Conservation (phyloP, 805 yeast species). For the Monosporozyma unispora region DNA sequence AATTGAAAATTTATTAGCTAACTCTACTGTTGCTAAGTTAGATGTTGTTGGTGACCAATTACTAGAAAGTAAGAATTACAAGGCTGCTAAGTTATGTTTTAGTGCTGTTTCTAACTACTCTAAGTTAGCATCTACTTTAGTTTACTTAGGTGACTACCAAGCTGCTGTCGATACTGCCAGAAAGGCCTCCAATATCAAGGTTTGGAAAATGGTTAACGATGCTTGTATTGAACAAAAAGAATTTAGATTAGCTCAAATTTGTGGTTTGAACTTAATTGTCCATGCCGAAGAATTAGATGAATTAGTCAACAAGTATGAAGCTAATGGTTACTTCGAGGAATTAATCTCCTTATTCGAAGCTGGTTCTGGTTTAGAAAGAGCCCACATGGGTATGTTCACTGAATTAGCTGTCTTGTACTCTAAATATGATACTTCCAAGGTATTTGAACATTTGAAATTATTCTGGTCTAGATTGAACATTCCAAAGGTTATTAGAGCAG, state of each 20-base stretch:
- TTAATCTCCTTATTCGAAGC: conserved; percentile 87
- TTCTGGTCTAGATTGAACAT: conserved; percentile 98
- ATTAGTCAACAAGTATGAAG: conserved; percentile 77
- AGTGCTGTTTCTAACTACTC: conserved; percentile 87
- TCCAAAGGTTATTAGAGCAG: conserved; percentile 92
- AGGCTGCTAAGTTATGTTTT: conserved; percentile 86
- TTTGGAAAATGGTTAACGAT: conserved; percentile 95
- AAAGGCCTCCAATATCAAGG: conserved; percentile 86
- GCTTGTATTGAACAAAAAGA: conserved; percentile 94
- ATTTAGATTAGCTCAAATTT: conserved; percentile 94
- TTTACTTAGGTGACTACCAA: conserved; percentile 84
- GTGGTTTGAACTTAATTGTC: conserved; percentile 93
- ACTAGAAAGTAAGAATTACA: conserved; percentile 70
- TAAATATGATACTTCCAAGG: conserved; percentile 80
- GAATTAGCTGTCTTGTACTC: conserved; percentile 87
- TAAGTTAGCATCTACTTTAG: conserved; percentile 93
- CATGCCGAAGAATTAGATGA: conserved; percentile 96
- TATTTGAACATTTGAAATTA: conserved; percentile 92
- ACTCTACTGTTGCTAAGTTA: conserved; percentile 87
- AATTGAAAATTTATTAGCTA: conserved; percentile 73
- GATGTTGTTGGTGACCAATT: conserved; percentile 89
- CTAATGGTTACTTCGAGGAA: conserved; percentile 85
- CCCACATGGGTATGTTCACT: conserved; percentile 99
- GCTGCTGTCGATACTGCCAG: conserved; percentile 98
- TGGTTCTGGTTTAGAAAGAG: conserved; percentile 93